These are phyloP conservation scores for Irpex sp. DNA, from an alignment of 1,284 basidiomycete species.

Conservation along the genomic window DNA sequence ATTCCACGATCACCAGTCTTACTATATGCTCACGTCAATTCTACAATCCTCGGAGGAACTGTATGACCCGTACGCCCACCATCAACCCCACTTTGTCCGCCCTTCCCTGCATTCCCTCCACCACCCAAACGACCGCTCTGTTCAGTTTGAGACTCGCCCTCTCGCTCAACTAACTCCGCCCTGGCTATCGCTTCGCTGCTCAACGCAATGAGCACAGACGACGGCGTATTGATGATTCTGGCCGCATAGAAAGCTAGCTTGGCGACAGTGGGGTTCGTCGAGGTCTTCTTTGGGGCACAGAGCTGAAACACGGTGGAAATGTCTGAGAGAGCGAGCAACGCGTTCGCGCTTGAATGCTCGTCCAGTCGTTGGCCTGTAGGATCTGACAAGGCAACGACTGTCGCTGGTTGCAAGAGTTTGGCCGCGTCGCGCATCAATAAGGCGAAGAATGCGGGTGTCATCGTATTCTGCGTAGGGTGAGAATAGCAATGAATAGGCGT, in stretches of 20 bases:
- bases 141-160: slow-evolving; percentile 5
- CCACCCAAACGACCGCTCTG: neutral
- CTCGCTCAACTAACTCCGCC: slow-evolving; percentile 21
- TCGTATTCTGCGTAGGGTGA: slow-evolving; percentile 35
- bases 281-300: neutral
- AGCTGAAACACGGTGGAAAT: slow-evolving; percentile 34
- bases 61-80: neutral
- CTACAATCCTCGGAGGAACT: neutral
- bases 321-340: slow-evolving; percentile 53
- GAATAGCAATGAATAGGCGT: slow-evolving; percentile 5
- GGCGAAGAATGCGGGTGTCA: slow-evolving; percentile 43
- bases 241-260: slow-evolving; percentile 60
- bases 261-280: slow-evolving; percentile 40
- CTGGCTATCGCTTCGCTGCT: slow-evolving; percentile 36
- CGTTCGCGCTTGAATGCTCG: slow-evolving; percentile 36
- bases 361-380: slow-evolving; percentile 6
- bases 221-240: slow-evolving; percentile 41
- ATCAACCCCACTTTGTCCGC: neutral
- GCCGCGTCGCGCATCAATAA: slow-evolving; percentile 53
- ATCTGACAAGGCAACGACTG: slow-evolving; percentile 22
- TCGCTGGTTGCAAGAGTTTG: slow-evolving; percentile 43
- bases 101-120: neutral
- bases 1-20: too few species aligned
- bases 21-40: neutral
- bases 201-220: slow-evolving; percentile 34